Evolutionary conservation across 1,284 basidiomycete genomes (phyloP), one percentile per base, ranked within the genome.

Genomic region (Melampsora americana): DNA sequence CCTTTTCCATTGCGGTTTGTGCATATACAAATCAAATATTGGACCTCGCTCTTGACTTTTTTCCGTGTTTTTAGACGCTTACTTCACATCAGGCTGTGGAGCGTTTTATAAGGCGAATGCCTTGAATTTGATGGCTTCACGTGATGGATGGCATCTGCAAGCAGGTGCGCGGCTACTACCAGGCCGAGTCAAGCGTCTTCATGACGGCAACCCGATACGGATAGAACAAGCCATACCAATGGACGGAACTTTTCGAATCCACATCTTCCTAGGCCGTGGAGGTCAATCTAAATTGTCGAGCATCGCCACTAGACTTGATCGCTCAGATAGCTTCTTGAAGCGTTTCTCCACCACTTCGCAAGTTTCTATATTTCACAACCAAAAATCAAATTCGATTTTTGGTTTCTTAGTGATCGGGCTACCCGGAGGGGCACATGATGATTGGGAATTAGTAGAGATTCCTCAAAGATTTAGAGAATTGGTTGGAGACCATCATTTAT

Each of bases 201-300:
- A 81, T 66, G 81, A 82, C 68, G 81, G 80, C 48, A 82, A 82
- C 78, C 79, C 79, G 30, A 79, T 82, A 30, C 69, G 80, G 32
- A 79, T 82, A 35, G 80, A 82, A 77, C 81, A 82, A 67, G 81
- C 80, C 56, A 72, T 81, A 60, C 79, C 79, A 72, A 82, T 82
- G 81, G 80, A 80, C 62, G 81, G 81, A 20, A 80, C 80, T 23
- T 81, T 81, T 78, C 80, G 80, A 71, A 79, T 23, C 26, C 48
- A 60, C 39, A 16, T 53, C 11, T 50, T 56, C 14, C 50, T 62
- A 30, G 35, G 30, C 23, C n/a, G 48, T 26, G 35, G 53, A 14
- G 32, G 9, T 0, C 9, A 32, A 7, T 35, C n/a, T 1, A 66
- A 42, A 23, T 32, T 59, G 23, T 48, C 44, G 30, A 35, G 50